phyloP scores from a whole-genome alignment of 805 yeast genomes.

The Metschnikowia baotianmanensis region DNA sequence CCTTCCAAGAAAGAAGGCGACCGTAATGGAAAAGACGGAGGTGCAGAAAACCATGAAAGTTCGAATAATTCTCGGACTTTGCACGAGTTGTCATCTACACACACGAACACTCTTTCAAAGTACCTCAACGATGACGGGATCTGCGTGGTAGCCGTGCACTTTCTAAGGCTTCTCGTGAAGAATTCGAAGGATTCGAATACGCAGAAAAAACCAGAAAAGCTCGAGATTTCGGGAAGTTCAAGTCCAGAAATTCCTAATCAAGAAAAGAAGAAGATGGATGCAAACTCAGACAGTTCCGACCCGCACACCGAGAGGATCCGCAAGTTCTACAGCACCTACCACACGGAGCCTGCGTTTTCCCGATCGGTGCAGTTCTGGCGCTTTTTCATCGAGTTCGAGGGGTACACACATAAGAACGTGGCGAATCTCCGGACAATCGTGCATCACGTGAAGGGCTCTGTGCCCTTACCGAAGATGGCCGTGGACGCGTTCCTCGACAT shows the following conservation, averaged over 20 bases:
- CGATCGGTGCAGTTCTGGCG: slow-evolving; percentile 54
- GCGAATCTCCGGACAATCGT: slow-evolving; percentile 46
- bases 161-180: slow-evolving; percentile 34
- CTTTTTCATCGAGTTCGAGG: slow-evolving; percentile 54
- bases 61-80: no score
- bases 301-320: slow-evolving; percentile 17
- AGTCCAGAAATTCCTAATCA: no score
- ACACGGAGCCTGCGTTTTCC: slow-evolving; percentile 30
- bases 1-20: slow-evolving; percentile 1
- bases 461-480: slow-evolving; percentile 47
- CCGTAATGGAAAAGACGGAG: not conserved
- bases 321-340: slow-evolving; percentile 29
- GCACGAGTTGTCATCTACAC: slow-evolving; percentile 12
- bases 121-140: slow-evolving; percentile 43
- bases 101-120: slow-evolving; percentile 24
- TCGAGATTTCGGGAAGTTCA: no score
- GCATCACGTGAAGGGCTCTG: slow-evolving; percentile 41
- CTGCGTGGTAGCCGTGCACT: slow-evolving; percentile 25
- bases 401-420: slow-evolving; percentile 38
- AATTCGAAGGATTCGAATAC: no score
- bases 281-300: no score
- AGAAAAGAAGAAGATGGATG: no score
- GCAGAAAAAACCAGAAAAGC: slow-evolving; percentile 27
- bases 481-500: slow-evolving; percentile 44
- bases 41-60: no score